Conservation (phyloP, 805 yeast genomes). For the Zygosaccharomyces kombuchaensis region DNA sequence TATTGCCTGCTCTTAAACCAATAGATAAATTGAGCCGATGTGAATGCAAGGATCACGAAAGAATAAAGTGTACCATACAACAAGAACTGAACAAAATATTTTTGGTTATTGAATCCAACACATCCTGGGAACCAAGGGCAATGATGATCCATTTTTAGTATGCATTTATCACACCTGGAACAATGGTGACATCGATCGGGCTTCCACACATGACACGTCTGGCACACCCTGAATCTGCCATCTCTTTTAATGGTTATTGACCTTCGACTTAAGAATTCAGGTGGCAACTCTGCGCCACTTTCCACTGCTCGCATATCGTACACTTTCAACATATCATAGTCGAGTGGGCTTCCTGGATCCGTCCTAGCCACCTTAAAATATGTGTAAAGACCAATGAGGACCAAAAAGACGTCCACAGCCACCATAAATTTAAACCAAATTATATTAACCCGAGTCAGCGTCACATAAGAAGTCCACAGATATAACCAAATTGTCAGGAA, state of each 20-base stretch:
- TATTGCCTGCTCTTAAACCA: conserved; percentile 46
- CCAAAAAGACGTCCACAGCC: conserved; percentile 3
- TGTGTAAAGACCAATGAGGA: conserved; percentile 37
- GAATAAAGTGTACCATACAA: conserved; percentile 49
- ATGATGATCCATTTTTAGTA: conserved; percentile 88
- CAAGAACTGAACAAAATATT: conserved; percentile 72
- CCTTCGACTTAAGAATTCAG: conserved; percentile 38
- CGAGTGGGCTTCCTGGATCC: conserved; percentile 67
- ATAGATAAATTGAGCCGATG: conserved; percentile 42
- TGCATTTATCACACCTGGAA: conserved; percentile 62
- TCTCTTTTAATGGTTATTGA: conserved; percentile 47
- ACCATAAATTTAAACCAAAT: conserved; percentile 12
- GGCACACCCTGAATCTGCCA: conserved; percentile 66
- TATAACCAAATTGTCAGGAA: conserved; percentile 21
- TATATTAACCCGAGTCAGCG: conserved; percentile 15
- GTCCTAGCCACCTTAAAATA: conserved; percentile 48
- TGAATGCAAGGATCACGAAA: conserved; percentile 37
- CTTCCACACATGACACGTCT: conserved; percentile 67
- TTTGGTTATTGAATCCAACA: conserved; percentile 77
- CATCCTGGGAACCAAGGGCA: conserved; percentile 93
- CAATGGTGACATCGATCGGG: conserved; percentile 91
- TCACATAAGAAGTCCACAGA: conserved; percentile 21
- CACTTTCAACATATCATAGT: conserved; percentile 44
- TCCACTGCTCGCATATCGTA: conserved; percentile 28
- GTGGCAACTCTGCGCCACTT: conserved; percentile 38